Evolutionary conservation across 208 protist genomes (phyloP).

Genomic region (Acanthamoeba divionensis): DNA sequence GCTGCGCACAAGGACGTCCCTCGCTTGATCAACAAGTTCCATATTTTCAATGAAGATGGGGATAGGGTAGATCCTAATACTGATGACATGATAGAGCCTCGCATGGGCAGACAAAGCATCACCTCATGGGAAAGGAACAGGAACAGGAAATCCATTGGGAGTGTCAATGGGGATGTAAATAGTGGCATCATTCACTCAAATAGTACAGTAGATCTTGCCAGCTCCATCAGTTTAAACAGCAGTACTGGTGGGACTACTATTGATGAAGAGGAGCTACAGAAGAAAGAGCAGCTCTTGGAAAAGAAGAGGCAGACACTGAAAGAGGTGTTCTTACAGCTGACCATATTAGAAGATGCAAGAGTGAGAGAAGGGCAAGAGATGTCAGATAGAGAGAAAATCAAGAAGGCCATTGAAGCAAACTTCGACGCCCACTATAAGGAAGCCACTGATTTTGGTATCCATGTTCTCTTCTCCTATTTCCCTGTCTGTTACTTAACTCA

Average conservation of each 20-base stretch:
- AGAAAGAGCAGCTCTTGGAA: not conserved
- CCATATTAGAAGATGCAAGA: not conserved
- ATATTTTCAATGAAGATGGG: not conserved
- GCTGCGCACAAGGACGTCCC: conserved; percentile 1
- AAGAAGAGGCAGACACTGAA: not conserved
- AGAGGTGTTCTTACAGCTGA: not conserved
- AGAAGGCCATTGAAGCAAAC: not conserved
- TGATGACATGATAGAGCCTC: not conserved
- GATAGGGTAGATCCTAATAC: not conserved
- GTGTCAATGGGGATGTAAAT: not conserved
- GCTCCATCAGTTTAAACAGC: not conserved
- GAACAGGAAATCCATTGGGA: not conserved
- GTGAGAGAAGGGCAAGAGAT: too few species aligned
- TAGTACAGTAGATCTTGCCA: not conserved
- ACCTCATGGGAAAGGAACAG: not conserved
- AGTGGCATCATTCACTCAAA: not conserved
- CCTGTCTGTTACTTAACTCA: not conserved
- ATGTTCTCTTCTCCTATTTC: not conserved
- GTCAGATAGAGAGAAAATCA: not conserved
- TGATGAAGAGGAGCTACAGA: not conserved
- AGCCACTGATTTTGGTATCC: not conserved
- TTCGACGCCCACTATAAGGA: not conserved
- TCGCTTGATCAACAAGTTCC: not conserved
- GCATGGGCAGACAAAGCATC: not conserved
- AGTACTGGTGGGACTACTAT: too few species aligned